These are phyloP conservation scores for Scheffersomyces cryptocercus DNA, from an alignment of 1,139 yeast species.

Conservation along the genomic window DNA sequence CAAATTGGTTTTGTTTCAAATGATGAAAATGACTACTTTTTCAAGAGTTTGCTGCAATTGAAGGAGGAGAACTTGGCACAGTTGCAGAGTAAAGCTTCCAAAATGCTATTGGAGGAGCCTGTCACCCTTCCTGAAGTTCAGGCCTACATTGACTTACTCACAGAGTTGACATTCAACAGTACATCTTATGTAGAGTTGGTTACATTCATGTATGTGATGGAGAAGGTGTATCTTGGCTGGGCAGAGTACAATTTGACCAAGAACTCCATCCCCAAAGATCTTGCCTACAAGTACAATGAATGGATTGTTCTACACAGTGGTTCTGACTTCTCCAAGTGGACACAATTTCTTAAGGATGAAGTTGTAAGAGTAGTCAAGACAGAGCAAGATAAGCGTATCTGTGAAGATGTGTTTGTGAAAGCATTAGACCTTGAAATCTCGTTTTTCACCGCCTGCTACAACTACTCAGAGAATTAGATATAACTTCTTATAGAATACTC, in stretches of 20 bases:
- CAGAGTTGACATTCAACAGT: slow-evolving; percentile 25
- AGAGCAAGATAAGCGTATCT: slow-evolving; percentile 14
- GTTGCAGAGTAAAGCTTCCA: slow-evolving; percentile 16
- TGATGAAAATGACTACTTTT: slow-evolving; percentile 52
- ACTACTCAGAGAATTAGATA: not conserved
- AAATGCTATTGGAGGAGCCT: slow-evolving; percentile 16
- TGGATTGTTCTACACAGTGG: slow-evolving; percentile 59
- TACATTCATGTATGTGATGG: slow-evolving; percentile 49
- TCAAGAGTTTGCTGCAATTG: slow-evolving; percentile 32
- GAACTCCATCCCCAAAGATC: slow-evolving; percentile 22
- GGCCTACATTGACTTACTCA: slow-evolving; percentile 37
- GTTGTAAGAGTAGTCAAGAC: slow-evolving; percentile 37
- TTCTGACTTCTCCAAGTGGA: slow-evolving; percentile 47
- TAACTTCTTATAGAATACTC: too few relatives aligned
- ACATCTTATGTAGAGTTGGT: slow-evolving; percentile 44
- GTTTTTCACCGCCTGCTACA: slow-evolving; percentile 51
- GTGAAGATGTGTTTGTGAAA: slow-evolving; percentile 33
- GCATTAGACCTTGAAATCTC: slow-evolving; percentile 40
- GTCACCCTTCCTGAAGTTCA: slow-evolving; percentile 33
- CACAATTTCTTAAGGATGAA: slow-evolving; percentile 41
- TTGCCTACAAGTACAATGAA: slow-evolving; percentile 47
- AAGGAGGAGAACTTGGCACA: slow-evolving; percentile 11
- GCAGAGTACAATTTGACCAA: slow-evolving; percentile 32
- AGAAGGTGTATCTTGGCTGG: slow-evolving; percentile 54
- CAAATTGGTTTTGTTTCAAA: slow-evolving; percentile 53